Percentiles rank a stretch among this genome's conserved stretches.
These are phyloP conservation scores for Panicum hallii DNA, from an alignment of 202 grass and related monocot genomes.

Conservation along the genomic window DNA sequence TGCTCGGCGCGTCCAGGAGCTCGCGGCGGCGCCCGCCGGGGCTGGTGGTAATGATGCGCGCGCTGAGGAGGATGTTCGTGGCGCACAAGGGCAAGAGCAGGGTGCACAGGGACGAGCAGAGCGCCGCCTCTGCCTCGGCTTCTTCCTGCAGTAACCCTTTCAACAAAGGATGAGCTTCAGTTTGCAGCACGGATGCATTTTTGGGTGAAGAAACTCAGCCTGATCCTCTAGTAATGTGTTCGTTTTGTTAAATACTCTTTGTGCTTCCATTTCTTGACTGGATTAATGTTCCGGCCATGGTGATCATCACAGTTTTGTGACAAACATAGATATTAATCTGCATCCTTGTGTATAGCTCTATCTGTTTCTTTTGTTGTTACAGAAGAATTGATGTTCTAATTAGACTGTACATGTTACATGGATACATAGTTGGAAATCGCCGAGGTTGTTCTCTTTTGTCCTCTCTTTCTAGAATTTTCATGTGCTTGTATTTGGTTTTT, in stretches of 20 bases:
- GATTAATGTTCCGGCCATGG: background rate
- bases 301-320: background rate
- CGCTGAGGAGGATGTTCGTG: conserved; percentile 49
- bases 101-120: conserved; percentile 47
- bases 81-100: conserved; percentile 53
- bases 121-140: conserved; percentile 7
- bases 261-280: background rate
- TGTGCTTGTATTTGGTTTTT: background rate
- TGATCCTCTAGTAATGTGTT: background rate
- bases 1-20: conserved; percentile 44
- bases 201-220: background rate
- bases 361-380: background rate
- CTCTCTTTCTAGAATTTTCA: too few relatives aligned
- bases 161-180: conserved; percentile 21
- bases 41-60: conserved; percentile 55
- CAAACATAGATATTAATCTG: background rate
- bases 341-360: background rate
- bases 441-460: too few relatives aligned
- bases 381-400: background rate
- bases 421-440: background rate
- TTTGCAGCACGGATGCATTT: background rate
- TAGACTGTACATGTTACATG: conserved; percentile 17
- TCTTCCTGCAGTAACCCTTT: background rate
- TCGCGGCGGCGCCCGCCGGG: conserved; percentile 38
- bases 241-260: background rate